phyloP scores from a whole-genome alignment of 495 filamentous ascomycete species.

The Rostrohypoxylon terebratum region DNA sequence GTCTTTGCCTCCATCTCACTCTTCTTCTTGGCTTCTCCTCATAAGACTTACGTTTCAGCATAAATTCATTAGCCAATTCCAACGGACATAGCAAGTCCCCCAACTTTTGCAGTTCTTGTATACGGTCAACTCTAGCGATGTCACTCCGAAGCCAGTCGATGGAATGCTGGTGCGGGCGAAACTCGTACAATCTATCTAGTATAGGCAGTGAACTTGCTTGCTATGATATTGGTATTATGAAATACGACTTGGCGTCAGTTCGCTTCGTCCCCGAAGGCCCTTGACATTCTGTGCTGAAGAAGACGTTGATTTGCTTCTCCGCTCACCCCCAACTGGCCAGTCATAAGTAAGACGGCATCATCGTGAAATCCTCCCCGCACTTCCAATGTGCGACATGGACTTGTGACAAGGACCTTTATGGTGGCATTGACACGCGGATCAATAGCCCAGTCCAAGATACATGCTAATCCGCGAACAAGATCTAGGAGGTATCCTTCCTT shows the following conservation, averaged over 20 bases:
- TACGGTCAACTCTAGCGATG: not conserved
- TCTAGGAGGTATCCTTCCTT: not conserved
- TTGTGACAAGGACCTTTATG: not conserved
- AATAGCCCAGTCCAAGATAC: not conserved
- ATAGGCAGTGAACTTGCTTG: too few relatives aligned
- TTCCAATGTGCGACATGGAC: not conserved
- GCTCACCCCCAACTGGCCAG: not conserved
- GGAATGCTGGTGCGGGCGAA: constrained; percentile 51
- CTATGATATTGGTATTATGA: not conserved
- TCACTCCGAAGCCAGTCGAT: constrained; percentile 55
- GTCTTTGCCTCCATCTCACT: constrained; percentile 9
- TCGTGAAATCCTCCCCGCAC: not conserved
- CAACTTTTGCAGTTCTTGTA: constrained; percentile 1
- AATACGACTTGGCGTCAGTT: not conserved
- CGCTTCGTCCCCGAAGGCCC: not conserved
- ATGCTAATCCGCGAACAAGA: not conserved
- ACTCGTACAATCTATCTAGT: too few relatives aligned
- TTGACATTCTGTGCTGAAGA: not conserved
- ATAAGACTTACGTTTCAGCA: constrained; percentile 9
- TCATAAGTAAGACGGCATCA: not conserved
- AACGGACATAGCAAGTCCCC: constrained; percentile 7
- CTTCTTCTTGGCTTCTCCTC: constrained; percentile 9
- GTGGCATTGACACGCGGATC: not conserved
- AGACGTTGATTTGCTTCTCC: not conserved
- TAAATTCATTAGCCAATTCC: constrained; percentile 1